Percentiles rank a stretch among this genome's conserved stretches.
Evolutionary conservation across 805 yeast genomes (phyloP).

Genomic region (Citeromyces matritensis): DNA sequence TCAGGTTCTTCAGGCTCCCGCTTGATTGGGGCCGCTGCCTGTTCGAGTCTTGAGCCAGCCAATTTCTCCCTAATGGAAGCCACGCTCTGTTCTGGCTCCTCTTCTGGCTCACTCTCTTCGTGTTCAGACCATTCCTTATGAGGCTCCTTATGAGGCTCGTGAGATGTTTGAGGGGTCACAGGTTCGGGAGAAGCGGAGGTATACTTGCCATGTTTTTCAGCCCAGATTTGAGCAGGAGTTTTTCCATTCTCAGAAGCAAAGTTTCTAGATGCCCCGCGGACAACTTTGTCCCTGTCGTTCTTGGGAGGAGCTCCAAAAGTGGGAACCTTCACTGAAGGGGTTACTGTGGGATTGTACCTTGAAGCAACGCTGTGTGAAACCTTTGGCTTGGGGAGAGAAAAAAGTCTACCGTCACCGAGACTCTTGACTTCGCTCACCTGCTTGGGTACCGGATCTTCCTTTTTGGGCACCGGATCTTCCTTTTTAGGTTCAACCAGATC

Average conservation of each 20-base stretch:
- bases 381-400: slow-evolving; percentile 53
- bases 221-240: slow-evolving; percentile 94
- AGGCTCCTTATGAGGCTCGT: slow-evolving; percentile 8
- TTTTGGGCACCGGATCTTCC: slow-evolving; percentile 22
- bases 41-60: slow-evolving; percentile 1
- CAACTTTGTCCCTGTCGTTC: slow-evolving; percentile 25
- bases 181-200: slow-evolving; percentile 17
- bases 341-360: slow-evolving; percentile 20
- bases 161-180: slow-evolving; percentile 10
- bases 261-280: slow-evolving; percentile 45
- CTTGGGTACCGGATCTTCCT: too few relatives aligned
- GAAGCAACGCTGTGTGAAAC: slow-evolving; percentile 31
- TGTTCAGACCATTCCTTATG: slow-evolving; percentile 3
- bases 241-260: slow-evolving; percentile 63
- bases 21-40: neutral
- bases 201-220: slow-evolving; percentile 68
- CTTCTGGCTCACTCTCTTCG: slow-evolving; percentile 2
- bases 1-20: slow-evolving; percentile 1
- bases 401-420: slow-evolving; percentile 30
- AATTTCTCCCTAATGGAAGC: neutral
- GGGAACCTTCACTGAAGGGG: slow-evolving; percentile 11
- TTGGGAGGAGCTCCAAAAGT: slow-evolving; percentile 20
- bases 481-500: slow-evolving; percentile 27
- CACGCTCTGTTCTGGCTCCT: slow-evolving; percentile 2
- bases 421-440: too few relatives aligned